Evolutionary conservation across 2,329 filamentous ascomycete genomes (phyloP).

Genomic region (Hawksworthiomyces lignivorus): DNA sequence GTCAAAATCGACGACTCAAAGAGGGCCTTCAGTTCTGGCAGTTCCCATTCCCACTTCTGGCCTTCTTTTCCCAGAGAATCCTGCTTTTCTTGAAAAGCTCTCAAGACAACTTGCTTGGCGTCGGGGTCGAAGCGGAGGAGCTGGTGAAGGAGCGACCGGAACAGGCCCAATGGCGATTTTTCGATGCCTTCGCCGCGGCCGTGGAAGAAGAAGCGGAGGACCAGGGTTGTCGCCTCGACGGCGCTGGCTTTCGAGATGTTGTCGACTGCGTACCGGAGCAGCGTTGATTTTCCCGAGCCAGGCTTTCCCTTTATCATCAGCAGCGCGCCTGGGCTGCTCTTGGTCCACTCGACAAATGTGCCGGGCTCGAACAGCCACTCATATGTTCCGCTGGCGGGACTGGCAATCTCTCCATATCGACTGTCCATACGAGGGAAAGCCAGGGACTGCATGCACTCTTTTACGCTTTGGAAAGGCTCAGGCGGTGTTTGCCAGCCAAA

Average conservation of each 20-base stretch:
- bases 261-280: conserved; percentile 25
- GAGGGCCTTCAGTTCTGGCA: no score
- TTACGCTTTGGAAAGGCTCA: no score
- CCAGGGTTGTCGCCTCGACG: no score
- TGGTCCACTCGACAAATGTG: conserved; percentile 10
- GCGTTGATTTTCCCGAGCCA: conserved; percentile 17
- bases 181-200: conserved; percentile 24
- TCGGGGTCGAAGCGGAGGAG: no score
- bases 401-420: neutral
- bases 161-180: conserved; percentile 24
- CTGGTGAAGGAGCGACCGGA: conserved; percentile 26
- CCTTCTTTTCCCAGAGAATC: no score
- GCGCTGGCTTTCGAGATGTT: neutral
- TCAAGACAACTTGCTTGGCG: no score
- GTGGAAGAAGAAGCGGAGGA: conserved; percentile 30
- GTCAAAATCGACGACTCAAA: no score
- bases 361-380: conserved; percentile 10
- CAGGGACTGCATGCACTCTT: no score
- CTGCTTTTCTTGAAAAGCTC: no score
- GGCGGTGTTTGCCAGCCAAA: no score
- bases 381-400: neutral
- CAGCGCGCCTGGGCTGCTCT: conserved; percentile 16
- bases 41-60: no score
- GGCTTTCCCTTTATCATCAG: conserved; percentile 34
- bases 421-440: no score